phyloP scores from a whole-genome alignment of 352 stramenopile genomes.

The Globisporangium carolinianum region DNA sequence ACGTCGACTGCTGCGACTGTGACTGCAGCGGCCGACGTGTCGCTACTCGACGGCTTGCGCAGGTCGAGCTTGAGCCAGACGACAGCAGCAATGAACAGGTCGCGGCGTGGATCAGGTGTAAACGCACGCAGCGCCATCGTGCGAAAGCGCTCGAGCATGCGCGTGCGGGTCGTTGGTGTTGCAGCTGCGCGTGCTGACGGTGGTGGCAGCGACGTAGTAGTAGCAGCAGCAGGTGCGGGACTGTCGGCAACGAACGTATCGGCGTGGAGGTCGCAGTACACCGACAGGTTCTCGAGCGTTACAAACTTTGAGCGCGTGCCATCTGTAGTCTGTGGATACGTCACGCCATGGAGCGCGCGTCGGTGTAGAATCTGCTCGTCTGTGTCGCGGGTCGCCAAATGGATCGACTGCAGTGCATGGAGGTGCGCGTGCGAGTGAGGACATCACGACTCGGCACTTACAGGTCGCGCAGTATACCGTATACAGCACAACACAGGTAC shows the following conservation, averaged over 20 bases:
- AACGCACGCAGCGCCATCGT: conserved; percentile 24
- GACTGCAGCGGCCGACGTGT: not conserved
- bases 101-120: conserved; percentile 21
- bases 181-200: not conserved
- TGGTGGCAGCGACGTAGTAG: not conserved
- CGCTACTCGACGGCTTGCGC: conserved; percentile 3
- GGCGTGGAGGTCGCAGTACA: conserved; percentile 53
- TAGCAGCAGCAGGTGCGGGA: not conserved
- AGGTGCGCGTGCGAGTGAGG: not conserved
- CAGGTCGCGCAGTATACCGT: not conserved
- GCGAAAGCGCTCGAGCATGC: conserved; percentile 28
- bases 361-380: conserved; percentile 60
- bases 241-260: conserved; percentile 18
- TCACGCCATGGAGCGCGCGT: conserved; percentile 40
- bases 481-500: not conserved
- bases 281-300: conserved; percentile 46
- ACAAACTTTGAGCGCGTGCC: conserved; percentile 45
- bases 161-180: not conserved
- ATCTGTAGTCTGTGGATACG: conserved; percentile 25
- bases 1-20: conserved; percentile 40
- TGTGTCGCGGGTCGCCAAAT: conserved; percentile 38
- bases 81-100: conserved; percentile 39
- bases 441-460: not conserved
- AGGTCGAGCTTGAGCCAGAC: conserved; percentile 69
- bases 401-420: conserved; percentile 30